phyloP scores from a whole-genome alignment of 805 yeast genomes.

The Kodamaea sagamina region DNA sequence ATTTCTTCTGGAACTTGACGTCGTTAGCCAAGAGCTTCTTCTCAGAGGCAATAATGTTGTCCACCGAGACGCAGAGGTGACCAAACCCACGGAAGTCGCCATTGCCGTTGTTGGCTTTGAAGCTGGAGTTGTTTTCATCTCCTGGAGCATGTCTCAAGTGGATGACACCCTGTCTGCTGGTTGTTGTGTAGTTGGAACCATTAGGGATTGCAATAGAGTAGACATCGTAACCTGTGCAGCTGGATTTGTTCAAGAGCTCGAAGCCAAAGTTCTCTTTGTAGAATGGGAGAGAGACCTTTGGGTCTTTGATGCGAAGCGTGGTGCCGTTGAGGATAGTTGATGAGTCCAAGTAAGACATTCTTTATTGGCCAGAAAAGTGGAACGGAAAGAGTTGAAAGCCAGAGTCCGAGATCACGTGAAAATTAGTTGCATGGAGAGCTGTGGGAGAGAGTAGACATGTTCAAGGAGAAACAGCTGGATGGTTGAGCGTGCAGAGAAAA shows the following conservation, averaged over 20 bases:
- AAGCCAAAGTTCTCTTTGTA: slow-evolving; percentile 77
- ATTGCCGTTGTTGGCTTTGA: slow-evolving; percentile 76
- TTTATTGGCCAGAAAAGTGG: background rate
- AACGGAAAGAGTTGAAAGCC: background rate
- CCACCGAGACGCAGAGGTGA: slow-evolving; percentile 86
- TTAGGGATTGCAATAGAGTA: slow-evolving; percentile 64
- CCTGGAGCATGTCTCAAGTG: slow-evolving; percentile 86
- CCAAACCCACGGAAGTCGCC: slow-evolving; percentile 89
- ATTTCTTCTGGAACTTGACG: slow-evolving; percentile 77
- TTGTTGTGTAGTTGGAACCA: slow-evolving; percentile 21
- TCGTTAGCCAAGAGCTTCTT: slow-evolving; percentile 56
- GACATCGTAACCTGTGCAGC: slow-evolving; percentile 60
- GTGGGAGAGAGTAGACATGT: too few species aligned
- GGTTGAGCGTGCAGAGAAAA: too few species aligned
- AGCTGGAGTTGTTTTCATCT: slow-evolving; percentile 57
- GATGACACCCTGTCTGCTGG: slow-evolving; percentile 58
- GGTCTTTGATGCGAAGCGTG: slow-evolving; percentile 80
- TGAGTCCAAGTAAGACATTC: slow-evolving; percentile 1
- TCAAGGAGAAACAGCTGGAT: too few species aligned
- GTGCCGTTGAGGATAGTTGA: slow-evolving; percentile 31
- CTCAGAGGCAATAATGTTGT: slow-evolving; percentile 69
- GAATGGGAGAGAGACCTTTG: slow-evolving; percentile 68
- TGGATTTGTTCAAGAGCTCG: slow-evolving; percentile 54
- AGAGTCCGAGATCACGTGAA: background rate
- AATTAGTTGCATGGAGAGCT: background rate